Conservation (phyloP, 139 green algal species). For the Chlamydomonas incerta region DNA sequence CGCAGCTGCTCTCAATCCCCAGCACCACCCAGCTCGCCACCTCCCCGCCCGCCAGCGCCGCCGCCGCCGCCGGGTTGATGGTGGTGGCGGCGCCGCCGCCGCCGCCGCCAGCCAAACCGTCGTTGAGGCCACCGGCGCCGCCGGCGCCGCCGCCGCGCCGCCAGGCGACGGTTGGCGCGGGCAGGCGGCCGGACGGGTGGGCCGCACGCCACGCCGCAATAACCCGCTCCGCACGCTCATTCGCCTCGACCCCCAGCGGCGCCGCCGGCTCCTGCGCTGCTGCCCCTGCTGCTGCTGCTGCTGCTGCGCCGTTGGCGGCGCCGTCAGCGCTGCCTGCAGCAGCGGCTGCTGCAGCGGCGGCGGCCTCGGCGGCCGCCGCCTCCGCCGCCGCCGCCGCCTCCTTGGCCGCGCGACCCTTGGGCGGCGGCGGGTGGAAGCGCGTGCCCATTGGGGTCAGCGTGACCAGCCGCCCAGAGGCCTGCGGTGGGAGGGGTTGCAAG, state of each 20-base stretch:
- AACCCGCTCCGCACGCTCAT: background rate
- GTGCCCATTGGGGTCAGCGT: slow-evolving; percentile 33
- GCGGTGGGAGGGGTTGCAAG: background rate
- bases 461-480: slow-evolving; percentile 50
- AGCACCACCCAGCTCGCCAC: slow-evolving; percentile 68
- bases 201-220: slow-evolving; percentile 21
- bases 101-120: too few relatives aligned
- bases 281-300: slow-evolving; percentile 36
- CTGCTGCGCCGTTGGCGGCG: background rate
- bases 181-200: background rate
- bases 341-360: too few relatives aligned
- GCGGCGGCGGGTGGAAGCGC: slow-evolving; percentile 9
- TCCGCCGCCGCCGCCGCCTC: background rate
- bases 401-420: background rate
- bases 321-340: background rate
- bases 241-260: background rate
- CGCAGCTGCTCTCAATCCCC: slow-evolving; percentile 92
- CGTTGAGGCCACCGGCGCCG: background rate
- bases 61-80: background rate
- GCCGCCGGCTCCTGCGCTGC: background rate
- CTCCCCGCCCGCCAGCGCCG: slow-evolving; percentile 2
- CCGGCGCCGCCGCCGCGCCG: background rate
- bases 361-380: too few relatives aligned
- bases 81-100: background rate
- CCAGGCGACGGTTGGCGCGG: slow-evolving; percentile 13